Evolutionary conservation across 331 rosid genomes (phyloP).

Genomic region (Pyrus hybrid): DNA sequence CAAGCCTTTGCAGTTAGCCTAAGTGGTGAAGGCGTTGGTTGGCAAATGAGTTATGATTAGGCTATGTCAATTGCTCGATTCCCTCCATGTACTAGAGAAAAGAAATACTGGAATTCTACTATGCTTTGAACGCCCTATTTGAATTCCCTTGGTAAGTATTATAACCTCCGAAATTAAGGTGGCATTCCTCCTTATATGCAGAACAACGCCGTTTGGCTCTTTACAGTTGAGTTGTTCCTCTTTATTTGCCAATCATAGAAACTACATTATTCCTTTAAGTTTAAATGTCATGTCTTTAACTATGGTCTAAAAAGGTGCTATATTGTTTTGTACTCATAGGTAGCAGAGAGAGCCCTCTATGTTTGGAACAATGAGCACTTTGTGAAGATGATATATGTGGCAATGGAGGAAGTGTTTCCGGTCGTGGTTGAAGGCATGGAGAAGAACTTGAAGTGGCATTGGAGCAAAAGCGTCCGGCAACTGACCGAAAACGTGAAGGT

Average conservation of each 20-base stretch:
- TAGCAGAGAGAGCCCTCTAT: constrained; percentile 79
- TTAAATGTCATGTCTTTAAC: too few species aligned
- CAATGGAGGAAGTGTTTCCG: constrained; percentile 58
- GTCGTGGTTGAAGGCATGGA: constrained; percentile 67
- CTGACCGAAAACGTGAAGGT: constrained; percentile 57
- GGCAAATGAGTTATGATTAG: too few species aligned
- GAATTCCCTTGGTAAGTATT: background rate
- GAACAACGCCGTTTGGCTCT: background rate
- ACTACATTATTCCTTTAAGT: background rate
- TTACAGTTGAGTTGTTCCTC: background rate
- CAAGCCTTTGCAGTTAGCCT: background rate
- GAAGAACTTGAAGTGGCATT: constrained; percentile 62
- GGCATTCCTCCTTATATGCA: too few species aligned
- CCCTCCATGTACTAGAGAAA: background rate
- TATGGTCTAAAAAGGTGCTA: too few species aligned
- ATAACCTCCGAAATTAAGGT: background rate
- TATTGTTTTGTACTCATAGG: constrained; percentile 22
- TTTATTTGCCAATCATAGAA: background rate
- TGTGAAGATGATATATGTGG: constrained; percentile 57
- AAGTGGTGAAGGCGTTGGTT: too few species aligned
- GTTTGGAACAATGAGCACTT: constrained; percentile 86
- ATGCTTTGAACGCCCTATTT: background rate
- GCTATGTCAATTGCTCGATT: background rate
- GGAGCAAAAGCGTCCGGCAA: constrained; percentile 62
- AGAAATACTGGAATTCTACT: background rate